Evolutionary conservation across 2,329 filamentous ascomycete species (phyloP), one percentile per base, ranked within the genome.

Genomic region (Cytospora schulzeri): DNA sequence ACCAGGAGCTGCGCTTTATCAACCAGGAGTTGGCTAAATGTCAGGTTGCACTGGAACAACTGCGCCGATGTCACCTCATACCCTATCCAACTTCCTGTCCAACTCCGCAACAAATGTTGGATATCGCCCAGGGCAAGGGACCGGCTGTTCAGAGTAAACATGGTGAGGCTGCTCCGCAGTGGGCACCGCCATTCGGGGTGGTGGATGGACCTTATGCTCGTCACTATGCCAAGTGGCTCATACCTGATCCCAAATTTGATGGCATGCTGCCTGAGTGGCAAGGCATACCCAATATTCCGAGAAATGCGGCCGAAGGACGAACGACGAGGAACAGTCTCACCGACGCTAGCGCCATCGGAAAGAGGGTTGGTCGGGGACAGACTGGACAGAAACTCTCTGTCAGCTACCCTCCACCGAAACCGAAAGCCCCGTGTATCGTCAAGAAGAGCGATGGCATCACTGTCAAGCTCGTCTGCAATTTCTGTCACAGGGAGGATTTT

Each of bases 11-110:
- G 66, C 91, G 93, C 64, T 83, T 97, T 70, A 97, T 98, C 76
- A 92, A 98, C 74, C 93, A 97, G 78, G 95, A 98, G 79, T 85
- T 98, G 69, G 94, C 92, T 69, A 98, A 97, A 80, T 97, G 93
- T 74, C 93, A 98, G 79, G 82, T 93, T 68, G 92, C 93, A 14
- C 83, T 98, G 70, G 95, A 99, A 78, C 95, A 98, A 79, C 82
- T 99, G 68, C 91, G 95, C 71, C 89, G 95, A 66, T 97, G 93
- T 78, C 89, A 95, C 74, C 83, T 98, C 70, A 94, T 97, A 70
- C 94, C 94, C 5, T 98, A 93, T 75, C 93, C 94, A 35, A 86
- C 88, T 68, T 86, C 86, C 68, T 83, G 86, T 68, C 85, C 87
- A 50, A 87, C 87, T 11, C 88, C 89, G 29, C 80, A 85, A 68